Evolutionary conservation across 305 asterid species (phyloP).

Genomic region (Fraxinus sp.): DNA sequence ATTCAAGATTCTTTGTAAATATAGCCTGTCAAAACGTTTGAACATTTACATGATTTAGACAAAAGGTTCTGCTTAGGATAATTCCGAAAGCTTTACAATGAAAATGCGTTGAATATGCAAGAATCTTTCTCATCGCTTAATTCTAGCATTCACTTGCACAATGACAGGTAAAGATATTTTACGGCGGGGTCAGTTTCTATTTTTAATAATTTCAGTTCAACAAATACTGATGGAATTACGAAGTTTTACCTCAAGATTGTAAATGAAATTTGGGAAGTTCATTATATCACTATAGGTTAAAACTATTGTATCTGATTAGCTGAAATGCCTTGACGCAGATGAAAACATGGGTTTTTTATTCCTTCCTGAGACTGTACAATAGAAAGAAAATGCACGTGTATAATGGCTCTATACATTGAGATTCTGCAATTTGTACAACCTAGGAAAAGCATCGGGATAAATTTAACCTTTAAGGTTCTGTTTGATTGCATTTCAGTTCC

Average conservation of each 20-base stretch:
- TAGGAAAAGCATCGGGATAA: too few species aligned
- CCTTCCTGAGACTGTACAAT: not conserved
- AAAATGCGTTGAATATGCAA: not conserved
- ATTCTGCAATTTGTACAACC: too few species aligned
- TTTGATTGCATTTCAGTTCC: too few species aligned
- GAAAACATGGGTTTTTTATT: not conserved
- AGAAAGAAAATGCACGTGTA: not conserved
- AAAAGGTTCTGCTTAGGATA: not conserved
- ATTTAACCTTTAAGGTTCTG: too few species aligned
- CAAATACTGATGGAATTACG: not conserved
- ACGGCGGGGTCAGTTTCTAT: not conserved
- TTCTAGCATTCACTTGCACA: not conserved
- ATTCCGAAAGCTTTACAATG: not conserved
- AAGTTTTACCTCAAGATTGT: not conserved
- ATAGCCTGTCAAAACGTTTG: not conserved
- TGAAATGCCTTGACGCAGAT: not conserved
- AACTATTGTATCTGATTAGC: not conserved
- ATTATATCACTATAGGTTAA: not conserved
- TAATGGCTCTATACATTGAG: too few species aligned
- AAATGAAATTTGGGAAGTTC: not conserved
- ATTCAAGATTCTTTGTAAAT: not conserved
- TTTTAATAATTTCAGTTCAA: not conserved
- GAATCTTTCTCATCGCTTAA: conserved; percentile 4
- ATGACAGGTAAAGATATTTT: not conserved
- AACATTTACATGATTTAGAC: not conserved